A percentile compares a stretch with the other conserved stretches of the same genome.
These are phyloP conservation scores for Hortiboletus campestris DNA, from an alignment of 768 basidiomycete species.

Conservation along the genomic window DNA sequence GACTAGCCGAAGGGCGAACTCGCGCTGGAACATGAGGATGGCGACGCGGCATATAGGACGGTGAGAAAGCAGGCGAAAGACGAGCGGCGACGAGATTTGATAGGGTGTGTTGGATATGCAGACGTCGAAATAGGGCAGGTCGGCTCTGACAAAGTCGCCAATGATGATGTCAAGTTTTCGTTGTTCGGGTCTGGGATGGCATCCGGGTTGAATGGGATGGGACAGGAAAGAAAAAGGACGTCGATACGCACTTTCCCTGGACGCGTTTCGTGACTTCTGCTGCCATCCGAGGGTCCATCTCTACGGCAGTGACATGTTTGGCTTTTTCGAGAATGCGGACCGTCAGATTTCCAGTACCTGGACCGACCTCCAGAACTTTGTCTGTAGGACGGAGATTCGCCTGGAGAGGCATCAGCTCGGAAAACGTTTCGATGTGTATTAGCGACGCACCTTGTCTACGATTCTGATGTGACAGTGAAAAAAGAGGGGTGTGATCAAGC, in stretches of 20 bases:
- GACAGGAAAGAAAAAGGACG: neutral
- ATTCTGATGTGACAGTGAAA: slow-evolving; percentile 38
- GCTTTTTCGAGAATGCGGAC: slow-evolving; percentile 91
- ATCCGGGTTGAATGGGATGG: neutral
- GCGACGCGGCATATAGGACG: slow-evolving; percentile 91
- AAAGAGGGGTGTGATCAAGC: slow-evolving; percentile 15
- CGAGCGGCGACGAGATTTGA: slow-evolving; percentile 96
- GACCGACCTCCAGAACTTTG: slow-evolving; percentile 95
- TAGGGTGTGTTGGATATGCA: slow-evolving; percentile 99
- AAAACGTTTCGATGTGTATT: neutral
- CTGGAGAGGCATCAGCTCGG: slow-evolving; percentile 36
- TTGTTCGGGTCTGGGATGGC: slow-evolving; percentile 76
- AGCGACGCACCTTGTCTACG: slow-evolving; percentile 52
- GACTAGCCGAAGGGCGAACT: slow-evolving; percentile 91
- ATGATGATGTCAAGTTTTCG: slow-evolving; percentile 93
- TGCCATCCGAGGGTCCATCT: slow-evolving; percentile 99
- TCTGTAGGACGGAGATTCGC: slow-evolving; percentile 93
- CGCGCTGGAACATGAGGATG: slow-evolving; percentile 99
- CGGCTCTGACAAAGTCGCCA: slow-evolving; percentile 98
- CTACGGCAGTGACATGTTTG: slow-evolving; percentile 89
- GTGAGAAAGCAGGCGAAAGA: slow-evolving; percentile 95
- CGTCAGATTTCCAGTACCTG: slow-evolving; percentile 96
- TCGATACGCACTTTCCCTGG: slow-evolving; percentile 85
- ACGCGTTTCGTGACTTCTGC: slow-evolving; percentile 96
- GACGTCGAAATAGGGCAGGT: slow-evolving; percentile 96